Percentiles rank a stretch among this genome's conserved stretches.
Conservation (phyloP, 768 basidiomycete species). For the Podaxis sp. region DNA sequence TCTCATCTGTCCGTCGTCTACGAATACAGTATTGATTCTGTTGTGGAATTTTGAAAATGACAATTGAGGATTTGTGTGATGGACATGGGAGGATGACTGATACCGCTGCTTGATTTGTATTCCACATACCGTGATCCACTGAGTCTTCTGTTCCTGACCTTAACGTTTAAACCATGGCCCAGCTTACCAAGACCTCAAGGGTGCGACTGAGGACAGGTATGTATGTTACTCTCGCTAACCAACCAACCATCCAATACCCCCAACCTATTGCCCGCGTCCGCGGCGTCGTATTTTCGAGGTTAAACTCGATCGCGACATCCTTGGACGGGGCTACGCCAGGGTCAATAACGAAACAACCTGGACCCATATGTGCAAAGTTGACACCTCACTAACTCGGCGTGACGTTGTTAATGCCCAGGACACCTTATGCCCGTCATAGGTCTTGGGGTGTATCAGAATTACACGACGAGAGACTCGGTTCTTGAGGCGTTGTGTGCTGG, state of each 20-base stretch:
- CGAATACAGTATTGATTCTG: neutral
- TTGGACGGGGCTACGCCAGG: neutral
- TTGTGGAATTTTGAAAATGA: neutral
- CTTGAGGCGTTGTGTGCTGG: slow-evolving; percentile 63
- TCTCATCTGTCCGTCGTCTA: neutral
- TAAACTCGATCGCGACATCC: too few species aligned
- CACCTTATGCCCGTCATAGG: slow-evolving; percentile 63
- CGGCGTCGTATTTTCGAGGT: too few species aligned
- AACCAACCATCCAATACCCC: too few species aligned
- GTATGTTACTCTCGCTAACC: neutral
- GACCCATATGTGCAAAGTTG: neutral
- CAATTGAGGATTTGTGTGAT: too few species aligned
- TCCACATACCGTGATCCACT: neutral
- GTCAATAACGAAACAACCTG: neutral
- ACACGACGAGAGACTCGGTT: slow-evolving; percentile 50
- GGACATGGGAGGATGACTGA: neutral
- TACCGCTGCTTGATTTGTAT: neutral
- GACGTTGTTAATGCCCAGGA: slow-evolving; percentile 33
- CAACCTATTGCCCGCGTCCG: too few species aligned
- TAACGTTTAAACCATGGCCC: neutral
- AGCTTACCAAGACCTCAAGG: neutral
- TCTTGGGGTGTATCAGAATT: slow-evolving; percentile 71
- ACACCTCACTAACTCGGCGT: slow-evolving; percentile 18
- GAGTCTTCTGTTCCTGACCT: neutral
- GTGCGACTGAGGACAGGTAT: slow-evolving; percentile 1